phyloP scores from a whole-genome alignment of 345 rosid species.

The Gossypium turneri region DNA sequence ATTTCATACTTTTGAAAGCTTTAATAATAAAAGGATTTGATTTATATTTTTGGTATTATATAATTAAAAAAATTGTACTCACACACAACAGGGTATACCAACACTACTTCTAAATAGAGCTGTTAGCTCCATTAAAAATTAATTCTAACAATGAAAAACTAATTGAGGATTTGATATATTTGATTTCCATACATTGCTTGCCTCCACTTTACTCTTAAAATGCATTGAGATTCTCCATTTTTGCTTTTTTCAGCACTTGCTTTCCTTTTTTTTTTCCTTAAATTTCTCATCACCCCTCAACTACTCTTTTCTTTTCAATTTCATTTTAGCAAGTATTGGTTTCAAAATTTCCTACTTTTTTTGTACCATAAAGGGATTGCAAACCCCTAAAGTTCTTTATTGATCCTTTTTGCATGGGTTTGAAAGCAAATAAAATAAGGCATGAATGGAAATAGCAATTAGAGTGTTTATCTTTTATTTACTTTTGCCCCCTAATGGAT shows the following conservation, averaged over 20 bases:
- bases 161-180: not conserved
- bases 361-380: conserved; percentile 27
- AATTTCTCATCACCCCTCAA: not conserved
- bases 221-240: not conserved
- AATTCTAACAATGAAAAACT: too few relatives aligned
- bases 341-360: conserved; percentile 3
- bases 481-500: not conserved
- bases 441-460: not conserved
- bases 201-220: conserved; percentile 1
- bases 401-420: conserved; percentile 3
- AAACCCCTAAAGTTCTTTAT: conserved; percentile 16
- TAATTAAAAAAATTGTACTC: too few relatives aligned
- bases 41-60: too few relatives aligned
- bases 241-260: not conserved
- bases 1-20: too few relatives aligned
- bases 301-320: not conserved
- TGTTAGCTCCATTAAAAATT: too few relatives aligned
- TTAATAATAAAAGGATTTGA: too few relatives aligned
- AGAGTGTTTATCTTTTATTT: not conserved
- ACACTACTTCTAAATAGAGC: too few relatives aligned
- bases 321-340: not conserved
- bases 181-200: not conserved
- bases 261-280: not conserved
- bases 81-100: too few relatives aligned
- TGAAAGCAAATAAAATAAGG: too few relatives aligned